phyloP scores from a whole-genome alignment of 176 grass and related monocot species.

The Pontederia crassipes region DNA sequence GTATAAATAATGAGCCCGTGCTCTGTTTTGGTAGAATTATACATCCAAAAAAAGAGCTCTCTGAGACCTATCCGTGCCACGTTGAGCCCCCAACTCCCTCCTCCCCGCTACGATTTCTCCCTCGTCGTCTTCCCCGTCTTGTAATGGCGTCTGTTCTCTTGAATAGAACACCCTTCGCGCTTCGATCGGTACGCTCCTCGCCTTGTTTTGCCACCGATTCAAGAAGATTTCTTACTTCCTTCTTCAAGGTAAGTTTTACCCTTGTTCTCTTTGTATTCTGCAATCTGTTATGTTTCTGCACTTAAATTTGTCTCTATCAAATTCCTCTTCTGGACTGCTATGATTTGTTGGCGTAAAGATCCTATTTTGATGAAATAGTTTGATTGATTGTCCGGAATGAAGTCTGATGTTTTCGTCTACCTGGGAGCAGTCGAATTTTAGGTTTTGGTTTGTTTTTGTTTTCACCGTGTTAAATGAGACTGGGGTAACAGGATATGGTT shows the following conservation, averaged over 20 bases:
- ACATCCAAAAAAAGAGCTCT: too few relatives aligned
- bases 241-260: slow-evolving; percentile 14
- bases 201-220: slow-evolving; percentile 19
- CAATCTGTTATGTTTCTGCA: slow-evolving; percentile 30
- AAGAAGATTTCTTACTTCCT: slow-evolving; percentile 30
- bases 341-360: too few relatives aligned
- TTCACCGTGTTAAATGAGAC: too few relatives aligned
- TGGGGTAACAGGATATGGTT: too few relatives aligned
- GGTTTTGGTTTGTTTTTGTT: too few relatives aligned
- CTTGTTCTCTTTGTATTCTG: slow-evolving; percentile 23
- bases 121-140: not conserved
- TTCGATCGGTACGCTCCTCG: slow-evolving; percentile 22
- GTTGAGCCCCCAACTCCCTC: not conserved
- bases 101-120: not conserved
- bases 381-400: too few relatives aligned
- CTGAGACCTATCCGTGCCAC: too few relatives aligned
- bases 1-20: too few relatives aligned
- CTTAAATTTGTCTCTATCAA: not conserved
- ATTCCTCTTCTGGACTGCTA: not conserved
- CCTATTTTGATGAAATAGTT: too few relatives aligned
- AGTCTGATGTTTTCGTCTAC: too few relatives aligned
- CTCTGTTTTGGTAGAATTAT: too few relatives aligned
- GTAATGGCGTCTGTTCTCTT: slow-evolving; percentile 10
- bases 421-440: too few relatives aligned
- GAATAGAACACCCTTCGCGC: slow-evolving; percentile 7